Evolutionary conservation across 208 protist species (phyloP), one percentile per base, ranked within the genome.

Genomic region (Acanthamoeba castellanii): DNA sequence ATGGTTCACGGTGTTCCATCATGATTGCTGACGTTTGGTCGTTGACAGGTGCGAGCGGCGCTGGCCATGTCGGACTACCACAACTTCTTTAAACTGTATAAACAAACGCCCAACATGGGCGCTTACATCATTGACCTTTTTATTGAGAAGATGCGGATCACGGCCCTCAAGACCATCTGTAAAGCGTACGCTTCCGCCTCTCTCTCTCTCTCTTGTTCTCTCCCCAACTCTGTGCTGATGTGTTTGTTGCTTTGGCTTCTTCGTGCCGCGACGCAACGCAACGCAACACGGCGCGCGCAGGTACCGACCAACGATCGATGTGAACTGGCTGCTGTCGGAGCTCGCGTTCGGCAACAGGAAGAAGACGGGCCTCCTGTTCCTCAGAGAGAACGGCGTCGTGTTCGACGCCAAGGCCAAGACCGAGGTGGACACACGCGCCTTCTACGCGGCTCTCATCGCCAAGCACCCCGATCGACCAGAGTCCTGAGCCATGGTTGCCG

Each of bases 61-160:
- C 20, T 92, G 85, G 85, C 85, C 32, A 68, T 74, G 59, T 92
- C 85, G 22, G 47, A 92, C 85, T 92, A 92, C 64, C 64, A 92
- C 59, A 50, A 47, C 59, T 92, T 92, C 59, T 92, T 92, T 92
- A 68, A 55, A 55, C 47, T 92, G 61, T 92, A 92, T 92, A 68
- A 92, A 74, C 37, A 68, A 74, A 74, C 64, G 42, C 85, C 85
- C 61, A 92, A 92, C 85, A 92, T 92, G 85, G 85, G 85, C 37
- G 61, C 64, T 55, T 92, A 52, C 85, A 92, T 92, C 27, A 68
- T 92, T 47, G 85, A 92, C 47, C 85, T 68, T 42, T 92, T 92
- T 74, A 74, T 92, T 47, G 85, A 74, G 37, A 74, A 92, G 47
- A 74, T 92, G 59, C 85, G 85, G 13, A 68, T 92, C 61, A 42